These are phyloP conservation scores for Tolypocladium ovalisporum DNA, from an alignment of 2,329 filamentous ascomycete genomes.

Conservation along the genomic window DNA sequence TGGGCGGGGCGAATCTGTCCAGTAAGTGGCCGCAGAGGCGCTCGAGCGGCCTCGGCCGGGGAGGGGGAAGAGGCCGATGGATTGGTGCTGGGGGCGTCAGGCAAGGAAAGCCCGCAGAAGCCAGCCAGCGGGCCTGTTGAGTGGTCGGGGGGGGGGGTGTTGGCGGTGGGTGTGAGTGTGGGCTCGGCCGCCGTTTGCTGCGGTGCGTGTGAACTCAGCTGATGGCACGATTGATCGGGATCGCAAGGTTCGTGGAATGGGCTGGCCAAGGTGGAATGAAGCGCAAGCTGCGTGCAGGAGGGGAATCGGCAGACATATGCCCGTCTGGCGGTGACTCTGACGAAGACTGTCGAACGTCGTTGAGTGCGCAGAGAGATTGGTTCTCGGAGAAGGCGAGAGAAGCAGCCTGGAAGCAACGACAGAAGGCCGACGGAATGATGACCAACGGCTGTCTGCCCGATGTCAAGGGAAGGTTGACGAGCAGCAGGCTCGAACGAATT, in stretches of 20 bases:
- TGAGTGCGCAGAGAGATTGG: slow-evolving; percentile 2
- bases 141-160: neutral
- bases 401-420: neutral
- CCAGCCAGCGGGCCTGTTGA: neutral
- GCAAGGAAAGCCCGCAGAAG: slow-evolving; percentile 1
- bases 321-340: neutral
- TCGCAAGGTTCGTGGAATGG: neutral
- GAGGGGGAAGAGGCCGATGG: neutral
- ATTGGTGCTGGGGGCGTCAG: neutral
- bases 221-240: neutral
- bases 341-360: neutral
- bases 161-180: neutral
- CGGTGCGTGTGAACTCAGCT: neutral
- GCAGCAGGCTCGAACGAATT: neutral
- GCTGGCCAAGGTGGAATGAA: neutral
- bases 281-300: neutral
- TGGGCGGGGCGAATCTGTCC: slow-evolving; percentile 3
- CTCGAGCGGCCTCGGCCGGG: neutral
- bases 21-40: neutral
- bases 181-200: neutral
- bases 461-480: neutral
- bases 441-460: neutral
- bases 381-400: slow-evolving; percentile 11
- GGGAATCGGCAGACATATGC: neutral
- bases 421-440: neutral